Percentiles rank a stretch among this genome's conserved stretches.
Conservation (phyloP, 345 rosid genomes). For the Lepidium sativum region DNA sequence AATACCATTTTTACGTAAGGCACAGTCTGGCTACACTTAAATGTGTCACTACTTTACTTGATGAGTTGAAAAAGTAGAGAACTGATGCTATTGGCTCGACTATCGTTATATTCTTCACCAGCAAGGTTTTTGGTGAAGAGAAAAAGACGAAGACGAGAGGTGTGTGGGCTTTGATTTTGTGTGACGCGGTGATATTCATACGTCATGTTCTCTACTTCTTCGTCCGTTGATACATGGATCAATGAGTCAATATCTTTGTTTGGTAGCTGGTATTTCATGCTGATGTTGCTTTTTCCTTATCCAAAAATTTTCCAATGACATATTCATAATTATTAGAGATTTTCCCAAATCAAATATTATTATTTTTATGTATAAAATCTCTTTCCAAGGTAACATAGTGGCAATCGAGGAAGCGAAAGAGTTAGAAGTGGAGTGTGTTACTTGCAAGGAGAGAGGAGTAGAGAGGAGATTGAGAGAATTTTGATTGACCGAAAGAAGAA, state of each 20-base stretch:
- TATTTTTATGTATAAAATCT: no score
- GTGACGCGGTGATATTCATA: conserved; percentile 84
- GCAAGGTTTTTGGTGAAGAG: conserved; percentile 39
- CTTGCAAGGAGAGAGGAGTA: no score
- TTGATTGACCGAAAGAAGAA: no score
- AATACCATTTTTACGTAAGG: no score
- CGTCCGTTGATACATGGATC: conserved; percentile 90
- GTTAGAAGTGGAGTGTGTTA: no score
- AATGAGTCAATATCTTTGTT: conserved; percentile 94
- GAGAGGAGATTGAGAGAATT: no score
- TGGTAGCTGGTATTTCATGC: conserved; percentile 90
- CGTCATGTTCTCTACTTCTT: conserved; percentile 96
- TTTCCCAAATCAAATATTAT: background rate
- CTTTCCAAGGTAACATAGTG: background rate
- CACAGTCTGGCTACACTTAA: no score
- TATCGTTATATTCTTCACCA: conserved; percentile 51
- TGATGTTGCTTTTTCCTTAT: conserved; percentile 50
- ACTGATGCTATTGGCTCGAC: conserved; percentile 66
- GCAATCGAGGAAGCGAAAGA: no score
- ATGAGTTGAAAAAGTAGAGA: conserved; percentile 48
- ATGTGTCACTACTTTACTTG: no score
- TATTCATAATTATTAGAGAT: background rate
- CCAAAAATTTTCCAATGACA: conserved; percentile 11
- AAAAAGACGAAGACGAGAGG: conserved; percentile 80
- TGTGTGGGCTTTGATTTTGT: conserved; percentile 54